Evolutionary conservation across 2,329 filamentous ascomycete genomes (phyloP).

Genomic region (Ophiognomonia clavigignenti-juglandacearum): DNA sequence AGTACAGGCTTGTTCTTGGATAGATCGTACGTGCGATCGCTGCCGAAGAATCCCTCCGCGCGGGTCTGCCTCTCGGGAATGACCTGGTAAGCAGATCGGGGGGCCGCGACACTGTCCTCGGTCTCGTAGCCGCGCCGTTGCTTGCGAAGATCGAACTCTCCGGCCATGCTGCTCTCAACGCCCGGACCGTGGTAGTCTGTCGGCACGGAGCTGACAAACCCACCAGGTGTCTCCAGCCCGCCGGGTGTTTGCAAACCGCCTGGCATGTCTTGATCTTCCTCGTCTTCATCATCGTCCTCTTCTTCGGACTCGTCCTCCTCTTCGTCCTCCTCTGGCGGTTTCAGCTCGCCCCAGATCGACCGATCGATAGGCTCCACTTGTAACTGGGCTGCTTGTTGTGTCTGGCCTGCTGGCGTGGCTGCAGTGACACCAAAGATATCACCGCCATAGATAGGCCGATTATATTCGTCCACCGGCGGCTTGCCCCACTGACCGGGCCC

Average conservation of each 20-base stretch:
- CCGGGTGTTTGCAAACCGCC: constrained; percentile 68
- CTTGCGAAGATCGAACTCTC: constrained; percentile 90
- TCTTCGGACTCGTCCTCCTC: constrained; percentile 60
- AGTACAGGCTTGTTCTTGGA: constrained; percentile 62
- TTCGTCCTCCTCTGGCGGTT: constrained; percentile 70
- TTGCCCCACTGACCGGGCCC: constrained; percentile 95
- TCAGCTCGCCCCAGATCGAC: constrained; percentile 86
- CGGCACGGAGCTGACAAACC: constrained; percentile 73
- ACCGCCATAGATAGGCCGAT: constrained; percentile 84
- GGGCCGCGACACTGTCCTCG: constrained; percentile 66
- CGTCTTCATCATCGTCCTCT: constrained; percentile 65
- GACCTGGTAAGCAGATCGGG: constrained; percentile 80
- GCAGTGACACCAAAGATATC: constrained; percentile 81
- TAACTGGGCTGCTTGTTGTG: constrained; percentile 33
- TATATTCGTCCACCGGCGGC: constrained; percentile 89
- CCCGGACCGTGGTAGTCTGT: constrained; percentile 69
- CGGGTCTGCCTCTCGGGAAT: constrained; percentile 83
- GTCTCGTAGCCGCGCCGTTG: constrained; percentile 80
- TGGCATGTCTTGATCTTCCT: constrained; percentile 55
- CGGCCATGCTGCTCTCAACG: constrained; percentile 68
- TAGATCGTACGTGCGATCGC: constrained; percentile 89
- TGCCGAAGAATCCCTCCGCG: constrained; percentile 91
- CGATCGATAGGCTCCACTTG: constrained; percentile 78
- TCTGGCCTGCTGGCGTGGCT: constrained; percentile 25
- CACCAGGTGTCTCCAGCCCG: constrained; percentile 76